A percentile compares a stretch with the other conserved stretches of the same genome.
Conservation (phyloP, 202 grass and related monocot species). For the Cymbopogon flexuosus region DNA sequence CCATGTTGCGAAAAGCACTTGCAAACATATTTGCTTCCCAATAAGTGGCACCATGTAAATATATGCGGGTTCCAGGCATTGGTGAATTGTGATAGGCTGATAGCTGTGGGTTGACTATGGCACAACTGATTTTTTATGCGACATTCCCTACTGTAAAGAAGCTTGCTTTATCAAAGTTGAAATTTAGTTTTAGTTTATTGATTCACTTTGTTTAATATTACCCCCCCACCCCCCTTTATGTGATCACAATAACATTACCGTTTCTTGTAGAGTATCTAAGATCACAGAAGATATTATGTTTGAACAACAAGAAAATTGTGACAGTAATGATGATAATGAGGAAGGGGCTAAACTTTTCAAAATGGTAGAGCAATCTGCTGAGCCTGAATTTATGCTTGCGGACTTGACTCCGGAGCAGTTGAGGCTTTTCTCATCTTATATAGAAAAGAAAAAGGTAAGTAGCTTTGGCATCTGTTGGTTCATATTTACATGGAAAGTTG, state of each 20-base stretch:
- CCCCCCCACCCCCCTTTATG: background rate
- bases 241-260: slow-evolving; percentile 3
- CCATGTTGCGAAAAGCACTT: slow-evolving; percentile 4
- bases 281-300: slow-evolving; percentile 65
- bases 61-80: background rate
- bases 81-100: background rate
- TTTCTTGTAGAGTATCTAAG: slow-evolving; percentile 60
- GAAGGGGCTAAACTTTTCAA: slow-evolving; percentile 78
- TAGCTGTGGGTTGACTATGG: background rate
- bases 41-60: background rate
- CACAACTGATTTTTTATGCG: background rate
- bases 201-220: background rate
- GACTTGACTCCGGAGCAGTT: slow-evolving; percentile 77
- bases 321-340: slow-evolving; percentile 44
- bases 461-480: background rate
- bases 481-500: slow-evolving; percentile 13
- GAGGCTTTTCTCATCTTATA: slow-evolving; percentile 60
- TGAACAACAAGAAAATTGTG: slow-evolving; percentile 65
- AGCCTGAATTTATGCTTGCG: slow-evolving; percentile 85
- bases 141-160: slow-evolving; percentile 21
- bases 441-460: slow-evolving; percentile 63
- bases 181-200: slow-evolving; percentile 15
- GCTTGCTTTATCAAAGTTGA: background rate
- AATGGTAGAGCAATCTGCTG: slow-evolving; percentile 71
- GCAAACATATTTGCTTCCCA: background rate